Conservation (phyloP, 768 basidiomycete species). For the Serendipita vermifera region DNA sequence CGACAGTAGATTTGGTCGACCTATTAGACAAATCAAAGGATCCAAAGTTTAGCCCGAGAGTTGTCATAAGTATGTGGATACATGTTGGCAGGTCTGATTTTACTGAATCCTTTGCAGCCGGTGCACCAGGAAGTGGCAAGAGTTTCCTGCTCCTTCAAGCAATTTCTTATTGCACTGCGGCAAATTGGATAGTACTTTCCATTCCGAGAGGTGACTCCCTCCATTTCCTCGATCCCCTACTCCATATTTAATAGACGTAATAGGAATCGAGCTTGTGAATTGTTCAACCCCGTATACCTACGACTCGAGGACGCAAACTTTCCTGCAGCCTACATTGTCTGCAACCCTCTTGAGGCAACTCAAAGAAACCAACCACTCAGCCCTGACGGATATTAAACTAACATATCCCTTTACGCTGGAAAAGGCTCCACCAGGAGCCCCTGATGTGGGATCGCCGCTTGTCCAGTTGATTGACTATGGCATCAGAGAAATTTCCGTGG, state of each 20-base stretch:
- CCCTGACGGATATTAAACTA: slow-evolving; percentile 3
- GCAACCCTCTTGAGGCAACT: slow-evolving; percentile 2
- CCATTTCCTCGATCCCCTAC: background rate
- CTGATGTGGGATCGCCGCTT: slow-evolving; percentile 34
- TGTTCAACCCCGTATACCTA: slow-evolving; percentile 62
- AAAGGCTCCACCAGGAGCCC: slow-evolving; percentile 10
- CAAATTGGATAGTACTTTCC: slow-evolving; percentile 74
- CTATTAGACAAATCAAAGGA: slow-evolving; percentile 39
- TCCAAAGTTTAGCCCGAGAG: slow-evolving; percentile 35
- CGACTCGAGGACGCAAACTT: slow-evolving; percentile 62
- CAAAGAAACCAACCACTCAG: background rate
- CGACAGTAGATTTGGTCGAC: slow-evolving; percentile 45
- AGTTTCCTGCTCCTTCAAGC: slow-evolving; percentile 66
- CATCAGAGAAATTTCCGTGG: slow-evolving; percentile 35
- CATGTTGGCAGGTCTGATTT: background rate
- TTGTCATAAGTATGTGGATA: slow-evolving; percentile 49
- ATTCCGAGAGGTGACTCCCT: slow-evolving; percentile 54
- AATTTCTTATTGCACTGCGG: slow-evolving; percentile 48
- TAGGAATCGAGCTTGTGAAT: slow-evolving; percentile 52
- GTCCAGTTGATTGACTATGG: slow-evolving; percentile 46
- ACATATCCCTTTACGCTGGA: slow-evolving; percentile 7
- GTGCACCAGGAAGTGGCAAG: slow-evolving; percentile 67
- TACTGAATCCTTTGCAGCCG: slow-evolving; percentile 34
- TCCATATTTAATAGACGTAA: slow-evolving; percentile 22
- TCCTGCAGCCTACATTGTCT: slow-evolving; percentile 42